phyloP scores from a whole-genome alignment of 257 asterid genomes.

The Ilex aquifolium region DNA sequence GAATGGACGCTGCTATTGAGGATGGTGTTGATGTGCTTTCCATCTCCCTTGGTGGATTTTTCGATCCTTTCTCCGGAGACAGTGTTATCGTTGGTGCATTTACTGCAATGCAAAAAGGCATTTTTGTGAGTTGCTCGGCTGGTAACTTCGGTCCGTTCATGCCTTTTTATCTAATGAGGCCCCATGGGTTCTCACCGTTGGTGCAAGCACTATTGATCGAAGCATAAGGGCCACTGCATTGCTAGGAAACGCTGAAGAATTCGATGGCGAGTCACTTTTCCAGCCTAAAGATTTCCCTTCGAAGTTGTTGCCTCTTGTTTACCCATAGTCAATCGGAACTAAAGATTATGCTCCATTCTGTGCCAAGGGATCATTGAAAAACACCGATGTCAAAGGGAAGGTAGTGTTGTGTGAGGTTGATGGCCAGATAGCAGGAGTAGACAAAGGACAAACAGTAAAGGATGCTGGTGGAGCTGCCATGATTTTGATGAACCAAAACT shows the following conservation, averaged over 20 bases:
- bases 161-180: conserved; percentile 14
- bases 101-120: conserved; percentile 36
- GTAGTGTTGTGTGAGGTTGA: conserved; percentile 19
- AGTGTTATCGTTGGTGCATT: conserved; percentile 27
- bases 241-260: conserved; percentile 26
- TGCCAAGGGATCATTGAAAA: conserved; percentile 6
- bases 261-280: conserved; percentile 28
- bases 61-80: conserved; percentile 2
- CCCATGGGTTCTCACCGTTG: conserved; percentile 51
- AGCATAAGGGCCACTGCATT: conserved; percentile 24
- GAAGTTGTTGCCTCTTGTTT: conserved; percentile 21
- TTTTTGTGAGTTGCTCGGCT: conserved; percentile 39
- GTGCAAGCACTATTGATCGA: conserved; percentile 43
- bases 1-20: conserved; percentile 40
- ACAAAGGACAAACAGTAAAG: conserved; percentile 17
- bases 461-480: conserved; percentile 26
- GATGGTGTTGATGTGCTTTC: conserved; percentile 42
- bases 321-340: conserved; percentile 14
- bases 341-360: conserved; percentile 18
- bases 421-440: neutral
- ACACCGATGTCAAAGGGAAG: conserved; percentile 9
- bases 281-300: conserved; percentile 22
- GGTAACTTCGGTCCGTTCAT: conserved; percentile 24
- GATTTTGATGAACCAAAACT: conserved; percentile 7
- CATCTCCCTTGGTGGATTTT: conserved; percentile 18